Percentiles rank a stretch among this genome's conserved stretches.
Evolutionary conservation across 2,329 filamentous ascomycete species (phyloP).

Genomic region (Aspergillus luchuensis): DNA sequence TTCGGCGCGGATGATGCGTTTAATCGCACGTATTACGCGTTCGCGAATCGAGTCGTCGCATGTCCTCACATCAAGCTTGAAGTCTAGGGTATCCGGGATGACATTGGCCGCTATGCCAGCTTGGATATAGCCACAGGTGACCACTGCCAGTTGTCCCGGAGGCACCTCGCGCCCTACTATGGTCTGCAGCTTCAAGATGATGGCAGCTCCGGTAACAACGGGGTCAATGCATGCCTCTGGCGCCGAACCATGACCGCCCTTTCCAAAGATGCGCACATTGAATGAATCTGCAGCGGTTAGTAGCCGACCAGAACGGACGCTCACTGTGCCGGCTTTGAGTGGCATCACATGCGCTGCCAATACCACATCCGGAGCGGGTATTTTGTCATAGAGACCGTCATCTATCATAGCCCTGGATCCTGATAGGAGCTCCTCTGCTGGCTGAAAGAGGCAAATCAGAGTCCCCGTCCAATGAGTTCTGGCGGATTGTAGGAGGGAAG

Average conservation of each 20-base stretch:
- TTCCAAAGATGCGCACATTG: constrained; percentile 43
- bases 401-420: constrained; percentile 63
- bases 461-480: constrained; percentile 59
- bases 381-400: constrained; percentile 57
- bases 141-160: constrained; percentile 46
- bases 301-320: constrained; percentile 35
- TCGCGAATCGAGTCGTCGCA: constrained; percentile 35
- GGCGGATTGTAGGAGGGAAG: constrained; percentile 50
- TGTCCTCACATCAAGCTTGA: constrained; percentile 48
- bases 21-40: constrained; percentile 40
- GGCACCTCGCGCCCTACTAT: constrained; percentile 44
- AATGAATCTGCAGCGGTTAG: constrained; percentile 42
- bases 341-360: constrained; percentile 58
- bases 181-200: constrained; percentile 45
- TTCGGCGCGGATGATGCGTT: constrained; percentile 56
- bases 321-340: constrained; percentile 40
- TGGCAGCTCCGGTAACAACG: constrained; percentile 46
- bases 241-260: constrained; percentile 47
- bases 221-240: constrained; percentile 53
- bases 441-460: constrained; percentile 63
- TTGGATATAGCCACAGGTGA: constrained; percentile 50
- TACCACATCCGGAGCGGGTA: constrained; percentile 59
- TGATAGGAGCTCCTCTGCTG: constrained; percentile 60
- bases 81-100: constrained; percentile 45
- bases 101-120: constrained; percentile 50